phyloP scores from a whole-genome alignment of 768 basidiomycete species.

The Roridomyces roridus region DNA sequence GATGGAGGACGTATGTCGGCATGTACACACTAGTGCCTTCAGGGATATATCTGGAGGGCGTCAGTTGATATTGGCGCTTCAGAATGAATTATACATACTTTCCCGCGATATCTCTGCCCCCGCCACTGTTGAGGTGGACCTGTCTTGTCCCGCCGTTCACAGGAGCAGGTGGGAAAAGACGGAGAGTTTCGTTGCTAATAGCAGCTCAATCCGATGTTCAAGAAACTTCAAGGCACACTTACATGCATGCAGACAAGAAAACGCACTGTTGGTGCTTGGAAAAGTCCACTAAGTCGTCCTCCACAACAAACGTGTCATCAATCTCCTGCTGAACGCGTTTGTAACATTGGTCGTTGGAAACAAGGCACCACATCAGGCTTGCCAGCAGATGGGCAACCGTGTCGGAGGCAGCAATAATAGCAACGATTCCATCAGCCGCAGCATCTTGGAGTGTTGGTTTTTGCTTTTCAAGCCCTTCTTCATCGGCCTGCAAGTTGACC shows the following conservation, averaged over 20 bases:
- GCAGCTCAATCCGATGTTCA: neutral
- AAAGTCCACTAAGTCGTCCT: constrained; percentile 32
- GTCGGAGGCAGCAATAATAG: constrained; percentile 46
- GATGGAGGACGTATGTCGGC: constrained; percentile 50
- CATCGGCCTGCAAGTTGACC: constrained; percentile 38
- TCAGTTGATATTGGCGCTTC: too few species aligned
- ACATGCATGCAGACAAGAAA: constrained; percentile 45
- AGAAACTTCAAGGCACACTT: constrained; percentile 12
- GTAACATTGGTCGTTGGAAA: constrained; percentile 37
- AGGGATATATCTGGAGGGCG: constrained; percentile 44
- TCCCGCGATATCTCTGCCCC: neutral
- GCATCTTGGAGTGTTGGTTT: constrained; percentile 40
- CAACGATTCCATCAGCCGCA: constrained; percentile 45
- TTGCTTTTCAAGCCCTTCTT: constrained; percentile 41
- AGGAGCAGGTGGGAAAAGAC: constrained; percentile 56
- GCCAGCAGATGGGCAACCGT: constrained; percentile 42
- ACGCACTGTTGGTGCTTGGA: constrained; percentile 33
- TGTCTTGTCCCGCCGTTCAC: constrained; percentile 41
- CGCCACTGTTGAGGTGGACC: constrained; percentile 17
- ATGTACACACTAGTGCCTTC: constrained; percentile 51
- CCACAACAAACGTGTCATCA: constrained; percentile 30
- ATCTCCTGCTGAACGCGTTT: constrained; percentile 41
- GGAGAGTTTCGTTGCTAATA: constrained; percentile 59
- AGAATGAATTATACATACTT: neutral
- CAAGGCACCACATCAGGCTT: constrained; percentile 40